Evolutionary conservation across 768 basidiomycete genomes (phyloP).

Genomic region (Candolleomyces eurysporus): DNA sequence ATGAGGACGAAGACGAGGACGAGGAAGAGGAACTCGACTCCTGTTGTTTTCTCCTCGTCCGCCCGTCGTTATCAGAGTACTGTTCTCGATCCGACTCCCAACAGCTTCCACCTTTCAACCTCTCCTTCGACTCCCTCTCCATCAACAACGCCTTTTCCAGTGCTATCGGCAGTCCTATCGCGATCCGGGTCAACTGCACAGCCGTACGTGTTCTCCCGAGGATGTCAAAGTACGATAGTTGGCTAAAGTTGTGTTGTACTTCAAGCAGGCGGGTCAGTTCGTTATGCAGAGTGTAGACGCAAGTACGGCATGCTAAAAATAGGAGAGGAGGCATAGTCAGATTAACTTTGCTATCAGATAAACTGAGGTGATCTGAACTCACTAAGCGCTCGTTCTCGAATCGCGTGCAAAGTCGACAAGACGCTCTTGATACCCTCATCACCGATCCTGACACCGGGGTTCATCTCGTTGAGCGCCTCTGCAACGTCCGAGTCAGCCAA

Average conservation of each 20-base stretch:
- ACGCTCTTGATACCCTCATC: constrained; percentile 79
- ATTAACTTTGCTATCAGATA: constrained; percentile 5
- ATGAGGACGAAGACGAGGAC: neutral
- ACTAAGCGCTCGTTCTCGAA: constrained; percentile 78
- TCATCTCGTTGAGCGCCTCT: constrained; percentile 80
- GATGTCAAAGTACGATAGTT: constrained; percentile 76
- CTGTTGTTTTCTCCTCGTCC: neutral
- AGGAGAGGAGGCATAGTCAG: neutral
- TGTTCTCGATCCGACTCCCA: neutral
- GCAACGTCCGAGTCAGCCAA: constrained; percentile 3
- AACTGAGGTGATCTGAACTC: constrained; percentile 20
- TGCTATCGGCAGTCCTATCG: constrained; percentile 69
- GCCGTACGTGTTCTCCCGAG: constrained; percentile 73
- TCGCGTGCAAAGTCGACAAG: constrained; percentile 62
- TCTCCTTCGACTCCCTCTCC: constrained; percentile 27
- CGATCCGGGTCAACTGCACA: constrained; percentile 74
- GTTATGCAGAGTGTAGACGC: constrained; percentile 68
- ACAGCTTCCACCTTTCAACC: neutral
- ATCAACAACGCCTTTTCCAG: constrained; percentile 68
- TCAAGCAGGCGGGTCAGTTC: constrained; percentile 80
- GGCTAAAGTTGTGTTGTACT: constrained; percentile 72
- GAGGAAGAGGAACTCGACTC: too few species aligned
- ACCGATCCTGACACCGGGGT: constrained; percentile 71
- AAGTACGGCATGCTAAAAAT: constrained; percentile 67
- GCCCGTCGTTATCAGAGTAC: neutral